These are phyloP conservation scores for Andrographis paniculata DNA, from an alignment of 305 asterid species.

Conservation along the genomic window DNA sequence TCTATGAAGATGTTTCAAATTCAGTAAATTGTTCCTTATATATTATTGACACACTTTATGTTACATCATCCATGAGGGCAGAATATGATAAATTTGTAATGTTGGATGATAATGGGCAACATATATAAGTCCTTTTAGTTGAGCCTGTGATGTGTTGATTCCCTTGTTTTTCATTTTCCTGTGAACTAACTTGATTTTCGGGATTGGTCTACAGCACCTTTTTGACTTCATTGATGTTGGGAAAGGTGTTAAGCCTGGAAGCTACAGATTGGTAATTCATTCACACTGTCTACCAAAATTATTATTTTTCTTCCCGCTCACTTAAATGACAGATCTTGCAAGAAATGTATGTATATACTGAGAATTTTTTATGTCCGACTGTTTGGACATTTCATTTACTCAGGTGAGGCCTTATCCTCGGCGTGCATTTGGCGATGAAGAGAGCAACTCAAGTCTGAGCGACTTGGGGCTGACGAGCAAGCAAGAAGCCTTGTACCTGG, in stretches of 20 bases:
- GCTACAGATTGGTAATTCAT: conserved; percentile 78
- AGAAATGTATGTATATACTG: not conserved
- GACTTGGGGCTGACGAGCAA: conserved; percentile 93
- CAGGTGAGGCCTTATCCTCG: conserved; percentile 97
- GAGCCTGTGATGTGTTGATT: no score
- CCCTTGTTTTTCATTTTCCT: not conserved
- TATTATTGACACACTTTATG: no score
- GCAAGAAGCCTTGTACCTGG: conserved; percentile 93
- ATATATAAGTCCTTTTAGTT: no score
- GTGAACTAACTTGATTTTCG: conserved; percentile 17
- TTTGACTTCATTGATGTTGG: conserved; percentile 85
- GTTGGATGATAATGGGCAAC: conserved; percentile 1
- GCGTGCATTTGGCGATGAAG: conserved; percentile 69
- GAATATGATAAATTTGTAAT: no score
- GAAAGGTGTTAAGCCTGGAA: conserved; percentile 72
- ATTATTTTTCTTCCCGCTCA: no score
- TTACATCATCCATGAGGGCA: no score
- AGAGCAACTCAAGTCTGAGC: conserved; percentile 42
- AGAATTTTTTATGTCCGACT: not conserved
- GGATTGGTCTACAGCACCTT: conserved; percentile 46
- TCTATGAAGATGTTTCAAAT: no score
- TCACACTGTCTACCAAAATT: conserved; percentile 1
- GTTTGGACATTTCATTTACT: conserved; percentile 9
- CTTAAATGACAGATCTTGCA: not conserved
- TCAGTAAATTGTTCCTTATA: no score